Evolutionary conservation across 2,329 filamentous ascomycete species (phyloP).

Genomic region (Chaetothyriales sp.): DNA sequence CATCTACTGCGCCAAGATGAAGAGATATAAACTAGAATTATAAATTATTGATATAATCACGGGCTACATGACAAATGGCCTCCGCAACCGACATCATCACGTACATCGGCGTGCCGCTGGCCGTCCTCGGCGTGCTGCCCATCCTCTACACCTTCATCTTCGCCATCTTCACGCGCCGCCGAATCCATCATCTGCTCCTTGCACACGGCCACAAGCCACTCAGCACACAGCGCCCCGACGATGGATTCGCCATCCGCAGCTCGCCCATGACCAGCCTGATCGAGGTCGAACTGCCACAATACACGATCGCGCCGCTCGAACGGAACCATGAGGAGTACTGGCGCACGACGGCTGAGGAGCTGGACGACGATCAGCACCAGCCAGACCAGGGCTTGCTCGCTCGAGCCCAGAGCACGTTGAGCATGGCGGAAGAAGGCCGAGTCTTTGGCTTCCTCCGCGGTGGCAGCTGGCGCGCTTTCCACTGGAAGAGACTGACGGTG

Average conservation of each 20-base stretch:
- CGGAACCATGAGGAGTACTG: slow-evolving; percentile 47
- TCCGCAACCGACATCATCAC: slow-evolving; percentile 40
- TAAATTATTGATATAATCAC: background rate
- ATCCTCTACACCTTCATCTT: slow-evolving; percentile 53
- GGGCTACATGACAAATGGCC: slow-evolving; percentile 3
- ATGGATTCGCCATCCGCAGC: slow-evolving; percentile 44
- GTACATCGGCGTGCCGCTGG: slow-evolving; percentile 45
- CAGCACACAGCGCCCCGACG: slow-evolving; percentile 16
- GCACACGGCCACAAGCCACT: slow-evolving; percentile 35
- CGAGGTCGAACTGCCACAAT: slow-evolving; percentile 52
- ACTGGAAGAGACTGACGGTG: slow-evolving; percentile 51
- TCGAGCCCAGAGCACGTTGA: slow-evolving; percentile 11
- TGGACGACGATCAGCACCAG: slow-evolving; percentile 12
- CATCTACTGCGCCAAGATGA: no score
- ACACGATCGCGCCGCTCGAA: slow-evolving; percentile 49
- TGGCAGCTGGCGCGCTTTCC: slow-evolving; percentile 51
- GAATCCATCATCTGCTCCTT: slow-evolving; percentile 46
- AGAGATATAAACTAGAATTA: background rate
- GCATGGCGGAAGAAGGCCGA: slow-evolving; percentile 14
- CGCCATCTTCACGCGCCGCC: slow-evolving; percentile 46
- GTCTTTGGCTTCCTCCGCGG: slow-evolving; percentile 42
- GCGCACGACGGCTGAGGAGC: slow-evolving; percentile 30
- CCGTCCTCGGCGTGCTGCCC: slow-evolving; percentile 46
- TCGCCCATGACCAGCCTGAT: slow-evolving; percentile 54
- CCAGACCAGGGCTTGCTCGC: slow-evolving; percentile 19